Evolutionary conservation across 2,329 filamentous ascomycete species (phyloP), one percentile per base, ranked within the genome.

Genomic region (Monosporascus cannonballus): DNA sequence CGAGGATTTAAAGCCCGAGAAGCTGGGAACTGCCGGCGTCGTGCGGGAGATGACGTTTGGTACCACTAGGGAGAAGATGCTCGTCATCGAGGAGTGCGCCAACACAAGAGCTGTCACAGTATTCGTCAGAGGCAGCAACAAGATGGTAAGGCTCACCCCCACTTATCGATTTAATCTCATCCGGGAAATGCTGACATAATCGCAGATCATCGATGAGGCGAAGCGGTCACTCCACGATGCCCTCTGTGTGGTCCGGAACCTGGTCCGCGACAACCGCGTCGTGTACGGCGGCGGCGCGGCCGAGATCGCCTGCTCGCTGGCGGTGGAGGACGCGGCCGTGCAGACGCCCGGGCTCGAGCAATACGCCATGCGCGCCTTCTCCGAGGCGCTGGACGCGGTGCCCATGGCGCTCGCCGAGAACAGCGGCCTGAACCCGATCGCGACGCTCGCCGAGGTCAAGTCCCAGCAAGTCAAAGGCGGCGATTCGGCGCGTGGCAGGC

Each of bases 361-460:
- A 74, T 99, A 99, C 72, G 92, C 93, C 60, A 99, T 99, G 93
- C 89, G 94, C 56, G 94, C 94, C 24, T 99, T 99, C 69, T 84
- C 94, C 56, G 93, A 97, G 72, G 95, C 94, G 5, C 83, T 99
- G 37, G 94, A 99, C 71, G 81, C 89, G 2, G 81, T 99, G 1
- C 94, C 94, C 36, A 94, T 99, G 90, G 90, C 94, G 2, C 80
- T 99, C 55, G 92, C 94, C 9, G 93, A 99, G 80, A 99, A 99
- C 80, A 96, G 90, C 61, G 94, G 94, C 57, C 78, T 97, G 57
- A 96, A 90, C 73, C 90, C 94, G 17, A 99, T 99, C 64, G 91
- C 96, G 65, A 96, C 93, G 7, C 81, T 99, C 52, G 93, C 94
- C 37, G 87, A 89, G 67, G 85, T 99, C 76, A 99, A 99, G 83